Base-by-base conservation (phyloP, 768 basidiomycete species). In the Clavulina sp. region DNA sequence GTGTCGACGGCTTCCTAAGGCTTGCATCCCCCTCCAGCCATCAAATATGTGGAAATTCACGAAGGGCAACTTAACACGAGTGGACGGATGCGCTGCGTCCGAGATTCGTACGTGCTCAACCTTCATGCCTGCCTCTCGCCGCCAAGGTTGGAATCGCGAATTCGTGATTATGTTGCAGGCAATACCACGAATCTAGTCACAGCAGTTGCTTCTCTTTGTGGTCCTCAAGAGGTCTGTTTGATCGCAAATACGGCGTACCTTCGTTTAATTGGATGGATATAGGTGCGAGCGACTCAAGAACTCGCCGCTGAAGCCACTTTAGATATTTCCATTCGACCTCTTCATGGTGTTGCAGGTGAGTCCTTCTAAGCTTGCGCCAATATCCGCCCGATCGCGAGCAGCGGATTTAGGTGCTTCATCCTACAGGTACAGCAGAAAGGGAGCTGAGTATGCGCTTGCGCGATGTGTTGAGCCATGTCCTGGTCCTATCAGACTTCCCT, bases 191-290 rank as follows among this genome's bases (percentile, higher is more conserved):
- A n/a, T n/a, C n/a, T n/a, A n/a, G n/a, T n/a, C n/a, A n/a, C n/a
- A n/a, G 61, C 77, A 2, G 63, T 86, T 19, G 76, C 80, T 5
- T 85, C 85, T 3, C 62, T 86, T 32, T 84, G 83, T 13, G 86
- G 87, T 0, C 87, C 87, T 19, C 79, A 87, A 41, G 78, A 87
- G 56, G 54, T 56, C 24, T 7, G 29, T 50, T 52, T 38, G 36
- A 38, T 38, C 13, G 36, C 36, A 38, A n/a, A n/a, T n/a, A n/a
- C n/a, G n/a, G n/a, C n/a, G n/a, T n/a, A n/a, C n/a, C n/a, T n/a
- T n/a, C n/a, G n/a, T 38, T 38, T 13, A 38, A 21, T 38, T 38
- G 36, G 36, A 38, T 38, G 43, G 30, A 23, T n/a, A 18, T 47
- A 55, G 54, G 80, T 80, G 47, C 72, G 84, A 18, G 68, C 78